Base-by-base conservation (phyloP, 176 grass and related monocot species). In the Zea luxurians region DNA sequence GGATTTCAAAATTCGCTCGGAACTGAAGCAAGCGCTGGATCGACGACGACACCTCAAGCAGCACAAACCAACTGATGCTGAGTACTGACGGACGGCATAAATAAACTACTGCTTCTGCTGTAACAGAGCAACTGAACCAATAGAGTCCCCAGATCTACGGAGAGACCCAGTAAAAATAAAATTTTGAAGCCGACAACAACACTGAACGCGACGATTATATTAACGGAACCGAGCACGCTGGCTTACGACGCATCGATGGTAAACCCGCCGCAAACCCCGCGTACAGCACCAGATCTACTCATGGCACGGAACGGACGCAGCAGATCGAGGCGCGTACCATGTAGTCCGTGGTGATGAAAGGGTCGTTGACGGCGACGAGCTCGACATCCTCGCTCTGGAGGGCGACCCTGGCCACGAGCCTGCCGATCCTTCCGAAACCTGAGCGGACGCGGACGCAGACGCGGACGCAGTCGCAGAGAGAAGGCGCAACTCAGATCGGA, bases 371-470 rank as follows among this genome's bases (percentile, higher is more conserved):
- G 57, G 89, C 89, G 36, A 91, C 89, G 36, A 91, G 86, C 79
- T 91, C 86, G 73, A 91, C 79, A 88, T 91, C 89, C 41, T 82
- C 82, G 75, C 89, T 91, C 78, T 88, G 89, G 16, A 91, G 89
- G 5, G 86, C 89, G 42, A 91, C 89, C 79, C 89, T 82, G 57
- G 89, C 89, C 46, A 91, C 89, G 40, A 91, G 79, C 74, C 89
- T 84, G 57, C 89, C 86, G 82, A 91, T 91, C 79, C 89, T 91
- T 80, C 89, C 89, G 76, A 91, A 91, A 58, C 89, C 89, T 91
- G 83, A 70, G 36, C 54, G 65, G 2, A 10, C 44, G 2, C 27
- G 1, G 1, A 15, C 0, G 21, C 27, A 1, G 27, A 27, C 27
- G 36, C 54, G 65, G 2, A 10, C 44, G 2, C 27, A 2, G 1